Evolutionary conservation across 139 green algal genomes (phyloP), one percentile per base, ranked within the genome.

Genomic region (Asterochloris erici): DNA sequence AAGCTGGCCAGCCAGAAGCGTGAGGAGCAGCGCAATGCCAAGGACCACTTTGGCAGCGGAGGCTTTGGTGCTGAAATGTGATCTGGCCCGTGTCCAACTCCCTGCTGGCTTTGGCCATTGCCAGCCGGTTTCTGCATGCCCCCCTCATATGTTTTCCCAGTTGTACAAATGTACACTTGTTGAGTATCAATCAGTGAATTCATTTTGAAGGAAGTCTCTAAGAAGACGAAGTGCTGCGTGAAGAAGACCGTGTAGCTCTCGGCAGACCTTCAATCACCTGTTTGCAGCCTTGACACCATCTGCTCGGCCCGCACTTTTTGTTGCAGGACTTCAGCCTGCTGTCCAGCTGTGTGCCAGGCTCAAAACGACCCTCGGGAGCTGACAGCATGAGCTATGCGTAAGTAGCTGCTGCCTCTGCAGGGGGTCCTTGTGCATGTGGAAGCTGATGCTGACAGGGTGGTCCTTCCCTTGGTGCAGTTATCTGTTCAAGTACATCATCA

Each of bases 401-500:
- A 80, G 76, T 47, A n/a, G 10, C 23, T 16, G 47, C n/a, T 69
- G 14, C 24, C 29, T 29, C 6, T 54, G 38, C 6, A 6, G 6
- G 6, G 38, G 4, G 6, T 21, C 23, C 14, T 27, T 29, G 24
- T 76, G 29, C 21, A 29, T 54, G 17, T 15, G 14, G 24, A 76
- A n/a, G 19, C 9, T 76, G 24, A 54, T 76, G 14, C 21, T 14
- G 28, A n/a, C 9, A 54, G 9, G 24, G 24, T 54, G n/a, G 11
- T 17, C 21, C 21, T 54, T 27, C 10, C 24, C 14, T 54, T 27
- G 19, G 2, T 87, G 82, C 82, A 87, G 85, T 54, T 86, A 86
- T 61, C 74, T 86, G 15, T 85, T 89, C 79, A 87, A 89, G 27
- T 99, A 99, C 87, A 99, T 99, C 81, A 99, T 99, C 74, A 99